Evolutionary conservation across 2,329 filamentous ascomycete genomes (phyloP).

Genomic region (Graphium sp.): DNA sequence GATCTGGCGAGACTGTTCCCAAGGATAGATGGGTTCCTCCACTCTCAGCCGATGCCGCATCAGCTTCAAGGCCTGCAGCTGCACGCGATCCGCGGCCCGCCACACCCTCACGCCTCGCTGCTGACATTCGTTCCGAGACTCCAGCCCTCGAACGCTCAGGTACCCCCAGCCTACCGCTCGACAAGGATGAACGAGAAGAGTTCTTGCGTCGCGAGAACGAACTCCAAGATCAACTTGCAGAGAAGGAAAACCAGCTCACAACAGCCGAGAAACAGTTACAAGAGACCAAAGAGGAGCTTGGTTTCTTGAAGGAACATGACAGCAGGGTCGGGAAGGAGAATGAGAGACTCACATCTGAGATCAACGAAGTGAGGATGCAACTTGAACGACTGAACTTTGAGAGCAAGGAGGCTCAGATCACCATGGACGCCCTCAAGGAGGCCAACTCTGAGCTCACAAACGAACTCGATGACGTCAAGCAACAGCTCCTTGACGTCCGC

Average conservation of each 20-base stretch:
- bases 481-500: constrained; percentile 86
- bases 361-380: constrained; percentile 93
- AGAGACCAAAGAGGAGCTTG: constrained; percentile 74
- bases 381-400: constrained; percentile 91
- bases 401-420: constrained; percentile 91
- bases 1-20: constrained; percentile 72
- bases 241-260: constrained; percentile 72
- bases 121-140: constrained; percentile 46
- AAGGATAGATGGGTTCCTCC: constrained; percentile 75
- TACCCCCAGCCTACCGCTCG: constrained; percentile 74
- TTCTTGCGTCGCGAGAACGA: constrained; percentile 92
- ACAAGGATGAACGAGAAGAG: constrained; percentile 94
- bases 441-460: constrained; percentile 83
- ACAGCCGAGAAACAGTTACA: constrained; percentile 65
- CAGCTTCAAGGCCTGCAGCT: constrained; percentile 13
- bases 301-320: constrained; percentile 72
- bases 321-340: constrained; percentile 76
- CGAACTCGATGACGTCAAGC: constrained; percentile 89
- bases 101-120: constrained; percentile 29
- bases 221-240: constrained; percentile 86
- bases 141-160: constrained; percentile 60
- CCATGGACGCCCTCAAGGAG: constrained; percentile 94
- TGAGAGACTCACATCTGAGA: constrained; percentile 67
- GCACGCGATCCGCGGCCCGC: constrained; percentile 22
- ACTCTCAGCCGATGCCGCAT: constrained; percentile 28